Base-by-base conservation (phyloP, 2,329 filamentous ascomycete genomes). In the Talaromyces sp. region DNA sequence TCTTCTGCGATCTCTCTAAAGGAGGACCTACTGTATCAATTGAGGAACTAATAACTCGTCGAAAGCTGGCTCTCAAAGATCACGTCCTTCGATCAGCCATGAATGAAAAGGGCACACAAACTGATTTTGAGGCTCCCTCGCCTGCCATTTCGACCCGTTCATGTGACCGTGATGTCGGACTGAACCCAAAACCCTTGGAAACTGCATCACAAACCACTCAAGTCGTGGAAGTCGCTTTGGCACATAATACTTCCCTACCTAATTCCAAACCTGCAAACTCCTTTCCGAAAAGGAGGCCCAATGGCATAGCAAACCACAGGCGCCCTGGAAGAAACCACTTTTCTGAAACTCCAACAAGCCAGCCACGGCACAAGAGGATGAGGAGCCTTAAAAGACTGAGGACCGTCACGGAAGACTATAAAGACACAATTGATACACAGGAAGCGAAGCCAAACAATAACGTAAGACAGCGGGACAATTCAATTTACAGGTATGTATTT, bases 1-100 rank as follows among this genome's bases (percentile, higher is more conserved):
- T 81, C 17, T 84, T 83, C 63, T 70, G 74, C 6, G 72, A 78
- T 5, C 80, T 82, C 56, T 69, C 73, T 1, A 69, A 67, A 2
- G 68, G 77, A n/a, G 73, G 73, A 59, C 68, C 73, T 6, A 64
- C 79, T 12, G 67, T 82, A 38, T 69, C 77, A 3, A 63, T 81
- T 51, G 72, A 76, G 41, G 75, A 80, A 24, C 75, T 80, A 27
- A 71, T 77, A 43, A 65, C 71, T 10, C 72, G 75, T 56, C 74
- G 76, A 52, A 70, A 48, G 60, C 67, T 66, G 58, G 61, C 65
- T 48, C 59, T 65, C 54, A 65, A 67, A 43, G 67, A 64, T 10
- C 69, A 69, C 59, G 70, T 71, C 55, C 64, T 72, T 61, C 51
- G 56, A 46, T 24, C 61, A 66, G 38, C 24, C 56, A 62, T 55